Evolutionary conservation across 495 filamentous ascomycete species (phyloP).

Genomic region (Bryoglossum gracile): DNA sequence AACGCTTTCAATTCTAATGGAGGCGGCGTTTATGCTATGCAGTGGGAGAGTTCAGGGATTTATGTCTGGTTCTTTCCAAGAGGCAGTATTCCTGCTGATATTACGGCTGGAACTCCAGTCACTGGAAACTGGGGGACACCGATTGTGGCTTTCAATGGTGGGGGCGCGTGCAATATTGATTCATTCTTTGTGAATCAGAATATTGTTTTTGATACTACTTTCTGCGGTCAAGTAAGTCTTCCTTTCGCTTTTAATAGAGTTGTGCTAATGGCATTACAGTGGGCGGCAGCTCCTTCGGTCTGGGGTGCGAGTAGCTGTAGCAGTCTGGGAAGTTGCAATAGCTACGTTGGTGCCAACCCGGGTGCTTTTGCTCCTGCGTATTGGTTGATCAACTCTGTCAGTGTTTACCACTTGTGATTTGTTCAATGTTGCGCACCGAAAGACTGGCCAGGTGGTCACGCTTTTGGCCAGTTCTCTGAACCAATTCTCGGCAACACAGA

Average conservation of each 20-base stretch:
- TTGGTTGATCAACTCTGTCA: slow-evolving; percentile 64
- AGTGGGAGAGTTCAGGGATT: slow-evolving; percentile 63
- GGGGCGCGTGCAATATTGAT: slow-evolving; percentile 52
- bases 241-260: slow-evolving; percentile 6
- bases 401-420: slow-evolving; percentile 40
- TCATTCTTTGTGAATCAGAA: slow-evolving; percentile 60
- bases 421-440: too few species aligned
- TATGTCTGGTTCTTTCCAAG: slow-evolving; percentile 41
- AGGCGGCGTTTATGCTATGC: slow-evolving; percentile 73
- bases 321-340: slow-evolving; percentile 40
- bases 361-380: slow-evolving; percentile 47
- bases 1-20: slow-evolving; percentile 62
- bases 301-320: slow-evolving; percentile 40
- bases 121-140: slow-evolving; percentile 57
- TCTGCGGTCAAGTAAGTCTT: slow-evolving; percentile 87
- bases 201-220: slow-evolving; percentile 75
- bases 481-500: too few species aligned
- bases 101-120: slow-evolving; percentile 40
- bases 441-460: too few species aligned
- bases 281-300: slow-evolving; percentile 70
- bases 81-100: slow-evolving; percentile 42
- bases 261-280: slow-evolving; percentile 27
- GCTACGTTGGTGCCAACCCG: slow-evolving; percentile 54
- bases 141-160: slow-evolving; percentile 54
- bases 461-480: too few species aligned